Percentiles rank a stretch among this genome's conserved stretches.
These are phyloP conservation scores for Fraxinus sp. DNA, from an alignment of 305 asterid species.

Conservation along the genomic window DNA sequence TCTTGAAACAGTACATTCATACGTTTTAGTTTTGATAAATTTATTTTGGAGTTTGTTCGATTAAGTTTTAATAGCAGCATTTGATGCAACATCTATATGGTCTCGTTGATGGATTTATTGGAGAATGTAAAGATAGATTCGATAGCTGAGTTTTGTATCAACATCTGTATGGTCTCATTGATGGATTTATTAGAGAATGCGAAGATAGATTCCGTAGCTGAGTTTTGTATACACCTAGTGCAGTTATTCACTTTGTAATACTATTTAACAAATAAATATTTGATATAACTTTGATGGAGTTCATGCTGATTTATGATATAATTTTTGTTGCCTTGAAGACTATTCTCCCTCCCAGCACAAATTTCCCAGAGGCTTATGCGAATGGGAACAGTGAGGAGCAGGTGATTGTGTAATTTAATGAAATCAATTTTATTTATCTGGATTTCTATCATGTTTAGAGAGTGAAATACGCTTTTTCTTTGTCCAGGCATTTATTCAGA, in stretches of 20 bases:
- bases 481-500: slow-evolving; percentile 89
- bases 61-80: slow-evolving; percentile 4
- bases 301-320: slow-evolving; percentile 24
- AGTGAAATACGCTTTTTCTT: slow-evolving; percentile 4
- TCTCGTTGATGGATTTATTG: not conserved
- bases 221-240: not conserved
- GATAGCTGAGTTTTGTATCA: not conserved
- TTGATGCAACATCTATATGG: not conserved
- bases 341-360: slow-evolving; percentile 71
- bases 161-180: not conserved
- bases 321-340: slow-evolving; percentile 36
- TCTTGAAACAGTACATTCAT: not conserved
- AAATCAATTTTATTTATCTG: slow-evolving; percentile 1
- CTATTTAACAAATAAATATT: not conserved
- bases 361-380: slow-evolving; percentile 76
- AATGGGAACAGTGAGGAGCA: slow-evolving; percentile 88
- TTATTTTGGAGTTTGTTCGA: not conserved
- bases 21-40: not conserved
- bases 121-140: slow-evolving; percentile 2
- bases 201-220: not conserved
- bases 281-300: not conserved
- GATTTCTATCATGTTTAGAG: not conserved
- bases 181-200: not conserved
- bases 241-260: not conserved
- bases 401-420: slow-evolving; percentile 40